phyloP scores from a whole-genome alignment of 192 early-diverging fungal genomes.

The Obelidium mucronatum region DNA sequence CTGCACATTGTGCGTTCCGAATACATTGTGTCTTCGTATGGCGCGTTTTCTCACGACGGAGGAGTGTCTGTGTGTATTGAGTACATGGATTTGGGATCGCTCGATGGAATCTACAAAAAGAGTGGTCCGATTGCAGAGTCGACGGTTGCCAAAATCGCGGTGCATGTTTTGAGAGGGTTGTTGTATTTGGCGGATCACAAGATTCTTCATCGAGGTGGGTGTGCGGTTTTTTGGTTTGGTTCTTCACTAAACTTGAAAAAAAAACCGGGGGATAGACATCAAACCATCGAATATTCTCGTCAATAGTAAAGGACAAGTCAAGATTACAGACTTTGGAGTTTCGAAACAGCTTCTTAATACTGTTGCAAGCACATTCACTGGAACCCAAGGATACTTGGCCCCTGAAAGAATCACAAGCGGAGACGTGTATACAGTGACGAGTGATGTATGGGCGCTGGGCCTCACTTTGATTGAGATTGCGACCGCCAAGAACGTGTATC shows the following conservation, averaged over 20 bases:
- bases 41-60: conserved; percentile 76
- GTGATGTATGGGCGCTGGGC: conserved; percentile 94
- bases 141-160: conserved; percentile 87
- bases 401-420: conserved; percentile 96
- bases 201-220: conserved; percentile 91
- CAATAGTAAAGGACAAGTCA: conserved; percentile 87
- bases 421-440: conserved; percentile 76
- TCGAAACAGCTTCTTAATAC: conserved; percentile 89
- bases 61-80: conserved; percentile 96
- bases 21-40: conserved; percentile 95
- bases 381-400: conserved; percentile 94
- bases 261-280: conserved; percentile 79
- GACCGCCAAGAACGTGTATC: conserved; percentile 91
- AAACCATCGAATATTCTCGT: conserved; percentile 98
- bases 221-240: conserved; percentile 69
- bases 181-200: conserved; percentile 87
- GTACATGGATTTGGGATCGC: conserved; percentile 91
- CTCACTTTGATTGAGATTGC: conserved; percentile 94
- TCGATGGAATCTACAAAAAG: conserved; percentile 91
- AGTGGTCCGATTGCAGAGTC: conserved; percentile 85
- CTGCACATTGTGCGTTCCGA: conserved; percentile 89
- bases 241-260: too few relatives aligned
- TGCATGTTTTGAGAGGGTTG: conserved; percentile 88
- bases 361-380: conserved; percentile 93
- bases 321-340: conserved; percentile 98